Conservation (phyloP, 257 asterid genomes). For the Linaria vulgaris region DNA sequence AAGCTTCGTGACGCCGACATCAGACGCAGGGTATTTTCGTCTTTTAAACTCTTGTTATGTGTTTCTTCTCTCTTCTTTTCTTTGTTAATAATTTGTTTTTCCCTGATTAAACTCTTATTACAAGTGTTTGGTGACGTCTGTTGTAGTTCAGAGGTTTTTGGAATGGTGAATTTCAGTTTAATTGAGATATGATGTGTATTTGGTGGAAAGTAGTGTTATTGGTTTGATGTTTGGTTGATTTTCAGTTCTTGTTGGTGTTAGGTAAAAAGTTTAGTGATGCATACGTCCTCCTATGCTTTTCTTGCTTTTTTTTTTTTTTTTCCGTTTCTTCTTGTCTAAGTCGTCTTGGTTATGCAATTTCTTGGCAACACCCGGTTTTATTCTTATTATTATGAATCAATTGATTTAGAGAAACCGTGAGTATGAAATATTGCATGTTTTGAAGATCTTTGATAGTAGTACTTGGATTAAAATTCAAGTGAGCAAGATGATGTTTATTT, state of each 20-base stretch:
- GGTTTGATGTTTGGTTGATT: no score
- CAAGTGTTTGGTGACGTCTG: no score
- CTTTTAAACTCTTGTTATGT: no score
- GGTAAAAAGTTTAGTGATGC: constrained; percentile 43
- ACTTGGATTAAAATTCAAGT: neutral
- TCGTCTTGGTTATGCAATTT: no score
- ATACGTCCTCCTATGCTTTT: constrained; percentile 6
- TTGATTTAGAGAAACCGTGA: neutral
- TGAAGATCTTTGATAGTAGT: neutral
- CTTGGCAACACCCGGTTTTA: no score
- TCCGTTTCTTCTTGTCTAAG: neutral
- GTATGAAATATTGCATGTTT: neutral
- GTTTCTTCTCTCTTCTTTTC: no score
- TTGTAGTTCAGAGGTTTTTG: neutral
- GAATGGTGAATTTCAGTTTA: no score
- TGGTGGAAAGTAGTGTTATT: no score
- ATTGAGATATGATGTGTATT: no score
- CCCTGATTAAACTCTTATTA: no score
- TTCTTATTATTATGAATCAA: neutral
- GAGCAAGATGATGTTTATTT: no score
- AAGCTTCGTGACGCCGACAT: constrained; percentile 86
- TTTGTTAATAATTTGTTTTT: no score
- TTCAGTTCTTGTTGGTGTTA: constrained; percentile 11
- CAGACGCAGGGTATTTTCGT: constrained; percentile 72
- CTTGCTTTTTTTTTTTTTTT: neutral